These are phyloP conservation scores for Hygrocybe coccinea DNA, from an alignment of 768 basidiomycete genomes.

Conservation along the genomic window DNA sequence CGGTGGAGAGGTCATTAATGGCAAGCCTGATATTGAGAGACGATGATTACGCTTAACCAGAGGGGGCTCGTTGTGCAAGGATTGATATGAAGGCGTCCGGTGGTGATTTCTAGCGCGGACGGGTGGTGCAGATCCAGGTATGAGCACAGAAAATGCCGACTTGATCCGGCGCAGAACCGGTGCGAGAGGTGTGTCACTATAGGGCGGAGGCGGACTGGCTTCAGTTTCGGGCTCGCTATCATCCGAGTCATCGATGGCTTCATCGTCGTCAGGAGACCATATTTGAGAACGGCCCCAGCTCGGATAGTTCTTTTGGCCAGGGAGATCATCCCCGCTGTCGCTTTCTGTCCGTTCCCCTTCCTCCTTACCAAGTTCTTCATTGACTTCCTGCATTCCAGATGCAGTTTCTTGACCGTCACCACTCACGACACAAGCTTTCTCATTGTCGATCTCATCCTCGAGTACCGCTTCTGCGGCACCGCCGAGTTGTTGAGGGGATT, in stretches of 20 bases:
- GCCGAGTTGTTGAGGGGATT: conserved; percentile 50
- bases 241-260: conserved; percentile 10
- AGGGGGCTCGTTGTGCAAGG: conserved; percentile 6
- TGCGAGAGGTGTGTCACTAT: conserved; percentile 10
- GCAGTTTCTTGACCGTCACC: conserved; percentile 65
- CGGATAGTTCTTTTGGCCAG: conserved; percentile 32
- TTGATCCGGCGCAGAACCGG: conserved; percentile 29
- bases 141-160: conserved; percentile 32
- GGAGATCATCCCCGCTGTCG: conserved; percentile 30
- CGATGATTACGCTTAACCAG: conserved; percentile 14
- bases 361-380: conserved; percentile 31
- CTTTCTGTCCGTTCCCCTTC: conserved; percentile 21
- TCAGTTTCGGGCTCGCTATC: conserved; percentile 9
- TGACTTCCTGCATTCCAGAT: conserved; percentile 36
- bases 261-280: conserved; percentile 19
- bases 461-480: conserved; percentile 53
- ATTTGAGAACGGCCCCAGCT: conserved; percentile 49
- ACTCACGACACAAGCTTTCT: conserved; percentile 60
- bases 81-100: conserved; percentile 3
- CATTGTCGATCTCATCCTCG: conserved; percentile 66
- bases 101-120: conserved; percentile 2
- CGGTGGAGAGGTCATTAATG: conserved; percentile 34
- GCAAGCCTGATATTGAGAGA: conserved; percentile 29
- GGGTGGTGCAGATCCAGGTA: conserved; percentile 16
- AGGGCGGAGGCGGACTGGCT: background rate